Base-by-base conservation (phyloP, 2,329 filamentous ascomycete species). In the Myriosclerotinia duriaeana region DNA sequence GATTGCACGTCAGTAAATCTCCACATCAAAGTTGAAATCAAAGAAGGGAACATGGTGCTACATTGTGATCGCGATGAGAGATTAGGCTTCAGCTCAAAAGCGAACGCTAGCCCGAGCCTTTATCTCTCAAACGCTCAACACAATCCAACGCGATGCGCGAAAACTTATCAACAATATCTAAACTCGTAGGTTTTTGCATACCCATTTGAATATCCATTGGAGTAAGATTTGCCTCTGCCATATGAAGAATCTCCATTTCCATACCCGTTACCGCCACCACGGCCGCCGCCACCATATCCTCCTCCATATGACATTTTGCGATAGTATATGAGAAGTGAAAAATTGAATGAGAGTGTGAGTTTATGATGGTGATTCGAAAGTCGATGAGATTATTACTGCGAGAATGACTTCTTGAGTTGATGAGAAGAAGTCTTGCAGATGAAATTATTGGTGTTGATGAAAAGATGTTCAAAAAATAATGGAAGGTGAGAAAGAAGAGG, bases 221-320 rank as follows among this genome's bases (percentile, higher is more conserved):
- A 80, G 69, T 80, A 79, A 73, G 78, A 77, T 67, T 76, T 77
- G 72, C 77, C 72, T 69, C 76, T 81, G 76, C 78, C 81, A 79
- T 80, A 78, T 76, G 78, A 78, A 77, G 80, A 84, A 75, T 85
- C 84, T 78, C 84, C 83, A 76, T 84, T 83, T 65, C 80, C 81
- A 75, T 85, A 83, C 71, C 82, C 82, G 71, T 77, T 78, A 69
- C 80, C 77, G 66, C 81, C 79, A 71, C 80, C 78, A 71, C 76
- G 77, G 71, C 80, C 78, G 66, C 82, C 84, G 73, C 80, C 84
- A 72, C 87, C 84, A 74, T 90, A 90, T 64, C 65, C 65, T 56
- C 65, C 65, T 42, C 65, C 65, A 75, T 91, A 90, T 80, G 89
- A 91, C 89, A 91, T 92, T 77, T 69, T 68, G 59, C 53, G 61